Evolutionary conservation across 768 basidiomycete genomes (phyloP).

Genomic region (Tylopilus subfusipes): DNA sequence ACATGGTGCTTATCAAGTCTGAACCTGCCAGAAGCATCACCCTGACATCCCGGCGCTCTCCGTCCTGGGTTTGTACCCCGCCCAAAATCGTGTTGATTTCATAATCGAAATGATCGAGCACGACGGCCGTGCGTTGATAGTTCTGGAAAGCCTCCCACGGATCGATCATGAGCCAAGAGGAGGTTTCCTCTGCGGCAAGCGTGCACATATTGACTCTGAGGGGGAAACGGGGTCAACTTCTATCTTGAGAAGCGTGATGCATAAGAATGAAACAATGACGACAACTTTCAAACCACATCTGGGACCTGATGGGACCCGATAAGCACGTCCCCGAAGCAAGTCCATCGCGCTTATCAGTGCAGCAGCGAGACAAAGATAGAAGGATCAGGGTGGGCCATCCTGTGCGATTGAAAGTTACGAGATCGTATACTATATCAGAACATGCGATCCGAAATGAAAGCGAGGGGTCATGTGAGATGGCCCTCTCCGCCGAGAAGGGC

Average conservation of each 20-base stretch:
- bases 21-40: constrained; percentile 97
- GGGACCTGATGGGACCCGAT: constrained; percentile 6
- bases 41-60: constrained; percentile 70
- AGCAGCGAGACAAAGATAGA: constrained; percentile 10
- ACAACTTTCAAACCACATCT: constrained; percentile 4
- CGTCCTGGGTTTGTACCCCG: constrained; percentile 70
- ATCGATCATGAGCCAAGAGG: constrained; percentile 95
- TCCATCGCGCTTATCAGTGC: constrained; percentile 9
- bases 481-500: constrained; percentile 4
- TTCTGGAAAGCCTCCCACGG: constrained; percentile 95
- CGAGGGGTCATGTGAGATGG: constrained; percentile 7
- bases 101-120: constrained; percentile 95
- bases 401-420: constrained; percentile 4
- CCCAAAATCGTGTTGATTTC: constrained; percentile 86
- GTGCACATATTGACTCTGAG: constrained; percentile 82
- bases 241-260: constrained; percentile 2
- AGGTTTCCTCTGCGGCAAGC: constrained; percentile 85
- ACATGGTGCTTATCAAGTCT: constrained; percentile 96
- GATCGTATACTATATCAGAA: constrained; percentile 10
- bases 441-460: constrained; percentile 9
- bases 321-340: constrained; percentile 10
- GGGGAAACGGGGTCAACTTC: constrained; percentile 19
- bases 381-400: constrained; percentile 11
- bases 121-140: constrained; percentile 95
- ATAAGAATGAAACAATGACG: not conserved